phyloP scores from a whole-genome alignment of 2,329 filamentous ascomycete species.

The Colletotrichum australisinense region DNA sequence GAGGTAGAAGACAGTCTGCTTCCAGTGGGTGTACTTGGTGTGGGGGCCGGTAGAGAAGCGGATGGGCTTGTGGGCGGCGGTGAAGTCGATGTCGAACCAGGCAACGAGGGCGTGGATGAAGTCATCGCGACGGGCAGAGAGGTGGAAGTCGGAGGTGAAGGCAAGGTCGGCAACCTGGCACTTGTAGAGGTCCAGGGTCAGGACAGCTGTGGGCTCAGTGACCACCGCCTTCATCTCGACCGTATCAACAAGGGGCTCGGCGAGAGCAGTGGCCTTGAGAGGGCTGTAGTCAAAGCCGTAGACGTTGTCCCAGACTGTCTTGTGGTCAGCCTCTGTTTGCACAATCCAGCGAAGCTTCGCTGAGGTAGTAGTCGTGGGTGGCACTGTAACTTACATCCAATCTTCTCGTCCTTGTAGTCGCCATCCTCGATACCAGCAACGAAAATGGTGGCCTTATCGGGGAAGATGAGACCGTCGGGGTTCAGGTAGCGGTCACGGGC shows the following conservation, averaged over 20 bases:
- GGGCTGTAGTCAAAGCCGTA: slow-evolving; percentile 98
- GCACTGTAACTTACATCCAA: slow-evolving; percentile 81
- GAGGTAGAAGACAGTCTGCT: slow-evolving; percentile 99
- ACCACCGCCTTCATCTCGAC: slow-evolving; percentile 98
- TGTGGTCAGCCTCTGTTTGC: not conserved
- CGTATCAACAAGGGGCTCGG: slow-evolving; percentile 96
- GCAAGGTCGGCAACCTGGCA: slow-evolving; percentile 86
- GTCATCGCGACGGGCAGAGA: slow-evolving; percentile 85
- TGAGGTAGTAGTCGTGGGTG: no score
- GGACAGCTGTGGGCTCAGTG: slow-evolving; percentile 86
- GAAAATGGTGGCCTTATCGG: slow-evolving; percentile 98
- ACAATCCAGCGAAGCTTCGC: not conserved
- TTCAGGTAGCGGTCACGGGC: slow-evolving; percentile 92
- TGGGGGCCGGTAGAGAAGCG: slow-evolving; percentile 97
- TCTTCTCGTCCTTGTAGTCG: slow-evolving; percentile 99
- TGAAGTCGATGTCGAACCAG: slow-evolving; percentile 99
- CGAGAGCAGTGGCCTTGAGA: slow-evolving; percentile 91
- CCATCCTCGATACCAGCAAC: slow-evolving; percentile 97
- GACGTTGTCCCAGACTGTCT: slow-evolving; percentile 96
- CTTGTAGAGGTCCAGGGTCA: slow-evolving; percentile 93
- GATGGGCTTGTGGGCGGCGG: slow-evolving; percentile 97
- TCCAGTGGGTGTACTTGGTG: slow-evolving; percentile 99
- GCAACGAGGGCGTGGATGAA: slow-evolving; percentile 96
- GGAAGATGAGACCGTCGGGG: slow-evolving; percentile 93
- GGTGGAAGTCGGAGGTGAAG: slow-evolving; percentile 82